phyloP scores from a whole-genome alignment of 139 green algal species.

The Limnomonas spitsbergensis region DNA sequence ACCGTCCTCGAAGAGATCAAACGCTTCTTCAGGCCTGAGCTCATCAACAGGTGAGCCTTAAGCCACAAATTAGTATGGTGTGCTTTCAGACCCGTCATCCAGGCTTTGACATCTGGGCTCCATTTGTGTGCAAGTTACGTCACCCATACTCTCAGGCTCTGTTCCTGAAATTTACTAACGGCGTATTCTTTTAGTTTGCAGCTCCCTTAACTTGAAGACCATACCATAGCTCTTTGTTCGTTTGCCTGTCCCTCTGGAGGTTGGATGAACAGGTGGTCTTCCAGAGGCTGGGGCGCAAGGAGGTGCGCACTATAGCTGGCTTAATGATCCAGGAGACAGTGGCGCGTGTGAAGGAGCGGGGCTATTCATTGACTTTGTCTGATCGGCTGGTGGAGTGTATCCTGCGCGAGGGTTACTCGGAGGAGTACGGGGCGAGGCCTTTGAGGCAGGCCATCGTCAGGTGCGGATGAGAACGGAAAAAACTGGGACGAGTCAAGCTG shows the following conservation, averaged over 20 bases:
- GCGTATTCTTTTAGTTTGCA: no score
- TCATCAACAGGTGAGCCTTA: conserved; percentile 44
- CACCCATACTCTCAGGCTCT: no score
- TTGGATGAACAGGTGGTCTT: conserved; percentile 74
- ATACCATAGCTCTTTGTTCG: no score
- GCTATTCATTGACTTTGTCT: conserved; percentile 32
- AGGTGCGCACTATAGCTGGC: conserved; percentile 55
- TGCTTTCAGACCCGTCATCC: no score
- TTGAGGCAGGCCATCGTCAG: conserved; percentile 68
- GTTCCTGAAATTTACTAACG: no score
- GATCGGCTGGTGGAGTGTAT: neutral
- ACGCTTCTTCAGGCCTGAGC: conserved; percentile 52
- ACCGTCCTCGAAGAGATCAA: conserved; percentile 68
- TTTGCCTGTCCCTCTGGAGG: no score
- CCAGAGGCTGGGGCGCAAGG: conserved; percentile 49
- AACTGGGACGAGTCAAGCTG: no score
- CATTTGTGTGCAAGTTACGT: no score
- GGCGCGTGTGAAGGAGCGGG: conserved; percentile 37
- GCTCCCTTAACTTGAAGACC: no score
- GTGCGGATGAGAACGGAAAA: neutral
- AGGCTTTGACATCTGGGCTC: no score
- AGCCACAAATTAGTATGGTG: no score
- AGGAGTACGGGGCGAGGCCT: conserved; percentile 68
- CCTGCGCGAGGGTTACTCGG: conserved; percentile 43
- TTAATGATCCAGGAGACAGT: conserved; percentile 64